phyloP scores from a whole-genome alignment of 805 yeast species.

The Saccharomycopsis javanensis region DNA sequence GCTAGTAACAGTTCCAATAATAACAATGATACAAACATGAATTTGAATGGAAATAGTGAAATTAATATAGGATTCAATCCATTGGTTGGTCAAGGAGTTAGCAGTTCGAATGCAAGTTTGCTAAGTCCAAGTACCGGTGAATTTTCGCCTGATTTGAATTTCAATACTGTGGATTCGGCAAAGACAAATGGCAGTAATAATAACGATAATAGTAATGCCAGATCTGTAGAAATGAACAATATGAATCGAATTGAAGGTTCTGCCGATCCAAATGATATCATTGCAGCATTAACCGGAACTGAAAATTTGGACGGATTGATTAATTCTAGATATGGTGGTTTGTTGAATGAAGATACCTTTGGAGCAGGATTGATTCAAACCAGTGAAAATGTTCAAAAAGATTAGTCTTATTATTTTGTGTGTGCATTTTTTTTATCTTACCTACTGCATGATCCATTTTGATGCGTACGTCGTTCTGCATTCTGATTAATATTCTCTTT shows the following conservation, averaged over 20 bases:
- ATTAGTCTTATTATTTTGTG: neutral
- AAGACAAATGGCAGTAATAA: neutral
- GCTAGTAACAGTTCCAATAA: neutral
- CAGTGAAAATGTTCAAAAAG: neutral
- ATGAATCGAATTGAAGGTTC: neutral
- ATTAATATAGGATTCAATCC: neutral
- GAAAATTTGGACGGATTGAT: conserved; percentile 1
- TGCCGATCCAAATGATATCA: neutral
- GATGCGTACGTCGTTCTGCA: no score
- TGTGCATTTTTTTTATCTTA: no score
- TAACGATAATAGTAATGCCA: neutral
- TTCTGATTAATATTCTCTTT: no score
- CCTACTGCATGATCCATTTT: no score
- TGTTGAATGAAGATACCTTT: neutral
- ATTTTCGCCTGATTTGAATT: neutral
- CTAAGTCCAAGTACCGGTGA: neutral
- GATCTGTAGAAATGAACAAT: neutral
- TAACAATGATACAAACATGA: neutral
- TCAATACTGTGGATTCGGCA: neutral
- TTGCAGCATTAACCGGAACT: neutral
- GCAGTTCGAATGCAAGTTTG: neutral
- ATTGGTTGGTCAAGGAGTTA: neutral
- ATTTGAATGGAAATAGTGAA: neutral
- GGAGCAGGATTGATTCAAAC: neutral
- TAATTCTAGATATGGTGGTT: neutral